Percentiles rank a stretch among this genome's conserved stretches.
phyloP scores from a whole-genome alignment of 2,329 filamentous ascomycete species.

The Fusarium xylarioides region DNA sequence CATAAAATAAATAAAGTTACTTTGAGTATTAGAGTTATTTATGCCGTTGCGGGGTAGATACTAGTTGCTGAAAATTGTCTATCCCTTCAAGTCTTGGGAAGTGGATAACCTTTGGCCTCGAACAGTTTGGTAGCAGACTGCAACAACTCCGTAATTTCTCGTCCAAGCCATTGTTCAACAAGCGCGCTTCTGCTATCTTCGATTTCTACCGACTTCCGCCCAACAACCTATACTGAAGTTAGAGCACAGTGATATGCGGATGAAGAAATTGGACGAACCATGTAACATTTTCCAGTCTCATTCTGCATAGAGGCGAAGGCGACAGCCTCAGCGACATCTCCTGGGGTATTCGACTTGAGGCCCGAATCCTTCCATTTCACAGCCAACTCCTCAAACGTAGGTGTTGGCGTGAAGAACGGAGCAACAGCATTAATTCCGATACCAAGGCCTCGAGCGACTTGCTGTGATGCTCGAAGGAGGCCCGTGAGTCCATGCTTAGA shows the following conservation, averaged over 20 bases:
- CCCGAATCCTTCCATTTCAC: background rate
- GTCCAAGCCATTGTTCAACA: background rate
- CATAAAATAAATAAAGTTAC: background rate
- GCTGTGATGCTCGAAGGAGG: background rate
- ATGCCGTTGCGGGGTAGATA: background rate
- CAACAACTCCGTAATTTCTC: accelerated
- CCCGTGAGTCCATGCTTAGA: background rate
- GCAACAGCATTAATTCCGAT: background rate
- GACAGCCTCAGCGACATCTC: background rate
- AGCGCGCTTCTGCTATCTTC: background rate
- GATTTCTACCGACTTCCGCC: background rate
- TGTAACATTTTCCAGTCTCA: background rate
- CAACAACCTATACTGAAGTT: background rate
- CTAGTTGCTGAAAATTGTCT: too few species aligned
- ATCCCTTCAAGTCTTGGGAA: too few species aligned
- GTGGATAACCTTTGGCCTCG: accelerated
- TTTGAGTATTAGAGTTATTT: background rate
- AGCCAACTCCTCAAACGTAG: background rate
- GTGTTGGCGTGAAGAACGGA: background rate
- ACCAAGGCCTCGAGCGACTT: background rate
- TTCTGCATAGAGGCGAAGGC: background rate
- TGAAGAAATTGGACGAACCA: background rate
- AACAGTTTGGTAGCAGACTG: background rate
- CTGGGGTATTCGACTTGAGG: background rate
- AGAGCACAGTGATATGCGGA: accelerated